These are phyloP conservation scores for Vararia minispora DNA, from an alignment of 768 basidiomycete genomes.

Conservation along the genomic window DNA sequence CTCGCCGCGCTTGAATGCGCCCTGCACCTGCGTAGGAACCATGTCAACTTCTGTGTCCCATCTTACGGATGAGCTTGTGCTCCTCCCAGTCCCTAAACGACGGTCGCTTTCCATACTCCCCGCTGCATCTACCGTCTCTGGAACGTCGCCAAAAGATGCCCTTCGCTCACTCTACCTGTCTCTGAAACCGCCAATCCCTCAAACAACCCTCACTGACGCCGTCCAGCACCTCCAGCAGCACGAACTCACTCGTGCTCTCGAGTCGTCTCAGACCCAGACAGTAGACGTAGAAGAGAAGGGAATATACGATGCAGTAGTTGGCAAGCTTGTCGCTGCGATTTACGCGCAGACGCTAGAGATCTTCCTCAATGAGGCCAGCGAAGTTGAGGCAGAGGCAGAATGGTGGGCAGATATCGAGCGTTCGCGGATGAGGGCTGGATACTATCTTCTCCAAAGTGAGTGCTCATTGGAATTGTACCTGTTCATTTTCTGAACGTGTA, in stretches of 20 bases:
- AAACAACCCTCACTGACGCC: slow-evolving; percentile 18
- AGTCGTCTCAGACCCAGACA: neutral
- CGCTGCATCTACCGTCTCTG: neutral
- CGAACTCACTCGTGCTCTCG: too few relatives aligned
- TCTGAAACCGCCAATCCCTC: slow-evolving; percentile 22
- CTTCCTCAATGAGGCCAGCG: slow-evolving; percentile 53
- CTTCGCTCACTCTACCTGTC: slow-evolving; percentile 29
- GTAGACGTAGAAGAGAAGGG: slow-evolving; percentile 22
- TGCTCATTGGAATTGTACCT: slow-evolving; percentile 6
- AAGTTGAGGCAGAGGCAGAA: slow-evolving; percentile 65
- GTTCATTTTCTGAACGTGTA: neutral
- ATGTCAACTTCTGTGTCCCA: slow-evolving; percentile 9
- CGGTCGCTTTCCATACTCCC: neutral
- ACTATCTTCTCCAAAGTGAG: slow-evolving; percentile 76
- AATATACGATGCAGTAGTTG: slow-evolving; percentile 32
- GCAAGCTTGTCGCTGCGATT: slow-evolving; percentile 40
- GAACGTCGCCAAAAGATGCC: slow-evolving; percentile 21
- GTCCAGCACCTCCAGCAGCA: slow-evolving; percentile 21
- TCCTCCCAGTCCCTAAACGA: slow-evolving; percentile 1
- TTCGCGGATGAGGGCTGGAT: slow-evolving; percentile 40
- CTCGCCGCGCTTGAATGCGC: too few relatives aligned
- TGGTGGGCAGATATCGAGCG: slow-evolving; percentile 77
- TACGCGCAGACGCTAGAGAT: slow-evolving; percentile 58
- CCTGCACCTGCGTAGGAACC: too few relatives aligned
- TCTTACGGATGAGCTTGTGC: slow-evolving; percentile 9